phyloP scores from a whole-genome alignment of 257 asterid species.

The Penstemon barbatus region DNA sequence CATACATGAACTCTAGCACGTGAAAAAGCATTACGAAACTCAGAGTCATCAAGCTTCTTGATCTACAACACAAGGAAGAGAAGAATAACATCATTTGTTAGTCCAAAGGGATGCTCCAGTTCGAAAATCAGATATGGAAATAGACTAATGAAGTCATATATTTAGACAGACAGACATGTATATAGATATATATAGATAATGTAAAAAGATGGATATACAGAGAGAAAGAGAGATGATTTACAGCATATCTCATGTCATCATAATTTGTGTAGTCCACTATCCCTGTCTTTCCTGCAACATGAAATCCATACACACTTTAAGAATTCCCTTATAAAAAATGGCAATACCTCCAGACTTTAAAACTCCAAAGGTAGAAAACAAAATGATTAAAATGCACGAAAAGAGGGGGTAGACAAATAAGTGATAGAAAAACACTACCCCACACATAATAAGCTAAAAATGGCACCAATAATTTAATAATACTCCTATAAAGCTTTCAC shows the following conservation, averaged over 20 bases:
- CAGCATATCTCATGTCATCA: constrained; percentile 95
- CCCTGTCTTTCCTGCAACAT: constrained; percentile 76
- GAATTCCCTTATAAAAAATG: constrained; percentile 7
- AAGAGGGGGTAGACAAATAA: background rate
- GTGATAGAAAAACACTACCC: background rate
- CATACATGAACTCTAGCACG: constrained; percentile 78
- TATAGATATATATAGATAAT: background rate
- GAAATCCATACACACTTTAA: constrained; percentile 12
- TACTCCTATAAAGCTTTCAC: too few species aligned
- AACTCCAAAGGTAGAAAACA: constrained; percentile 8
- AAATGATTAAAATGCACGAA: constrained; percentile 9
- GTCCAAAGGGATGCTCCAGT: constrained; percentile 21
- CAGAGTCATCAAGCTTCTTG: constrained; percentile 91
- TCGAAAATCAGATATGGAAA: background rate
- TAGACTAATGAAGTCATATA: background rate
- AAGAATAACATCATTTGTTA: constrained; percentile 2
- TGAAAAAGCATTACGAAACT: constrained; percentile 88
- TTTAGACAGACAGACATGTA: too few species aligned
- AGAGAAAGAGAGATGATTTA: constrained; percentile 33
- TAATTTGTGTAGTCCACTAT: constrained; percentile 81
- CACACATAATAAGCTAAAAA: background rate
- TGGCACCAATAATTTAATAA: too few species aligned
- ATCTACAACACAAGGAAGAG: constrained; percentile 47
- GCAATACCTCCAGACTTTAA: constrained; percentile 12
- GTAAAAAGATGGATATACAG: background rate